These are phyloP conservation scores for Coemansia sp. DNA, from an alignment of 192 early-diverging fungal genomes.

Conservation along the genomic window DNA sequence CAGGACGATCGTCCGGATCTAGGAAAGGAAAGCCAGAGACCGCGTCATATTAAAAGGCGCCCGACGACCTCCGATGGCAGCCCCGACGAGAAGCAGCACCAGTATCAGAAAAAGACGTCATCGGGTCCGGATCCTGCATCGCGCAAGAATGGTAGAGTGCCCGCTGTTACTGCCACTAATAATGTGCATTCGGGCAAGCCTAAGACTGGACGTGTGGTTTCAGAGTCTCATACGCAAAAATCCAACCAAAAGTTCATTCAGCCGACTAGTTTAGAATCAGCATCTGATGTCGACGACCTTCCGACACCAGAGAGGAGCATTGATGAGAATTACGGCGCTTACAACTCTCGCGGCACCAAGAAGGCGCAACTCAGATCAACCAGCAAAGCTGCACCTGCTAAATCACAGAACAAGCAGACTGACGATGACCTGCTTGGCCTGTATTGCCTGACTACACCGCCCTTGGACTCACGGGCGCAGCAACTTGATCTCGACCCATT, in stretches of 20 bases:
- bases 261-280: background rate
- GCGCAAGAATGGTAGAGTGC: background rate
- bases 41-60: constrained; percentile 26
- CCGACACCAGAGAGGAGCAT: constrained; percentile 36
- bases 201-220: background rate
- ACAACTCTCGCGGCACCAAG: constrained; percentile 8
- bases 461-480: constrained; percentile 11
- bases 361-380: background rate
- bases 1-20: background rate
- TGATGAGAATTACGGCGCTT: constrained; percentile 10
- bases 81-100: constrained; percentile 6
- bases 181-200: background rate
- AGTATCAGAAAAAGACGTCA: background rate
- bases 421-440: constrained; percentile 20
- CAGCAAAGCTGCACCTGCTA: background rate
- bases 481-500: constrained; percentile 42
- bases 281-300: constrained; percentile 15
- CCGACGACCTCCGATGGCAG: constrained; percentile 16
- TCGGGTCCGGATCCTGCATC: background rate
- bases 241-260: constrained; percentile 7
- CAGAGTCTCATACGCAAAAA: constrained; percentile 1
- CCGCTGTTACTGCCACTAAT: background rate
- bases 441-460: constrained; percentile 32
- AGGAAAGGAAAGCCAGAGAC: constrained; percentile 10
- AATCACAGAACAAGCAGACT: background rate